Evolutionary conservation across 1,284 basidiomycete species (phyloP).

Genomic region (Cystobasidiaceae sp.): DNA sequence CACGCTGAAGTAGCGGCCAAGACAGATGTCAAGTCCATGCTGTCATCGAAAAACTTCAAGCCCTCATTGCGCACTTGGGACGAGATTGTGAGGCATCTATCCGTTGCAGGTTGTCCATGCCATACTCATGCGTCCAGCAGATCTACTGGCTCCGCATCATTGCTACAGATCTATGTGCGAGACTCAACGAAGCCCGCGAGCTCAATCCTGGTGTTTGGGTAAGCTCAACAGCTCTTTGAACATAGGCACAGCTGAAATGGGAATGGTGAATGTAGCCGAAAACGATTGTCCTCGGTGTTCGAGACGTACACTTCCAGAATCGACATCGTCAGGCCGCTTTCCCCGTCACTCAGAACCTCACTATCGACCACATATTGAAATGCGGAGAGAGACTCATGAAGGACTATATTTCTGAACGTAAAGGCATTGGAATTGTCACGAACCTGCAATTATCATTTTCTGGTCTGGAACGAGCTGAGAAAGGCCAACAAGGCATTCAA

Average conservation of each 20-base stretch:
- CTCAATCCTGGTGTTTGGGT: constrained; percentile 65
- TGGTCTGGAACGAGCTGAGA: constrained; percentile 71
- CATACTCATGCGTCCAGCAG: constrained; percentile 62
- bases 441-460: constrained; percentile 72
- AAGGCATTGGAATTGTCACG: constrained; percentile 53
- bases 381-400: constrained; percentile 80
- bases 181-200: constrained; percentile 75
- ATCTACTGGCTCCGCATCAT: constrained; percentile 61
- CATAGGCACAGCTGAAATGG: background rate
- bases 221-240: background rate
- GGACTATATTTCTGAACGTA: constrained; percentile 58
- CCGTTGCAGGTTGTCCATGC: background rate
- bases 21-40: constrained; percentile 78
- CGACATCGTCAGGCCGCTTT: constrained; percentile 43
- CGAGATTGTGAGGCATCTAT: constrained; percentile 53
- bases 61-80: constrained; percentile 64
- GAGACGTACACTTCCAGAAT: constrained; percentile 42
- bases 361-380: constrained; percentile 57
- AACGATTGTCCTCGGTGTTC: constrained; percentile 69
- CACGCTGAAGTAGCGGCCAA: constrained; percentile 80
- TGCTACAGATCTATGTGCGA: constrained; percentile 79
- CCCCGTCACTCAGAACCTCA: constrained; percentile 41
- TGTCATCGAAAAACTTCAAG: constrained; percentile 83
- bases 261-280: constrained; percentile 59
- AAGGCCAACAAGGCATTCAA: constrained; percentile 79